Evolutionary conservation across 2,329 filamentous ascomycete species (phyloP).

Genomic region (Neophaeococcomyces aloes): DNA sequence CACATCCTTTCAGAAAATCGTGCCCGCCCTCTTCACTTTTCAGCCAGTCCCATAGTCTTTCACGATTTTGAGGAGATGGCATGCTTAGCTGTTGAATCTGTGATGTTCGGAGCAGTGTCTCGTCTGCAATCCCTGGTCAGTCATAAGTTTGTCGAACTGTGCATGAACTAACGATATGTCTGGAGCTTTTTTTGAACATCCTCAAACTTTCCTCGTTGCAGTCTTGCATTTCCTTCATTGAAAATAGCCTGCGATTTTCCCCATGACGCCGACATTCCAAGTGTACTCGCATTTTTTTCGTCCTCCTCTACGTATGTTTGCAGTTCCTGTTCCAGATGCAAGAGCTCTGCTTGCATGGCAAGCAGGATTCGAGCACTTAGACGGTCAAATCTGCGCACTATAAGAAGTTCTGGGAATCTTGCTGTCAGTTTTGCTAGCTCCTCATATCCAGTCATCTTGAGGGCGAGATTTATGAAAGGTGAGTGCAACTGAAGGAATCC

Average conservation of each 20-base stretch:
- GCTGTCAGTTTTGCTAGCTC: constrained; percentile 1
- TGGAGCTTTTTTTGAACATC: background rate
- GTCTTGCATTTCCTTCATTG: background rate
- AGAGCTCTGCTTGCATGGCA: constrained; percentile 1
- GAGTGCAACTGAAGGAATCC: too few species aligned
- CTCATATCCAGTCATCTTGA: constrained; percentile 3
- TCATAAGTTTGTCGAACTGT: too few species aligned
- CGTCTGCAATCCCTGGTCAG: too few species aligned
- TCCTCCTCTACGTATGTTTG: background rate
- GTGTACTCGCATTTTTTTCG: background rate
- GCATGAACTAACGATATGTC: background rate
- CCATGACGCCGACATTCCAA: too few species aligned
- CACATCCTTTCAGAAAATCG: too few species aligned
- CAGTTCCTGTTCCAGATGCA: constrained; percentile 1
- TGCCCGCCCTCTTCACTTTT: too few species aligned
- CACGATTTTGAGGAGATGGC: too few species aligned
- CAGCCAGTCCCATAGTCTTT: too few species aligned
- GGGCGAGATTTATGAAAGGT: too few species aligned
- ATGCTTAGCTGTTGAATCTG: too few species aligned
- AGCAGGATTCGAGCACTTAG: constrained; percentile 2
- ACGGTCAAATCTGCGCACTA: background rate
- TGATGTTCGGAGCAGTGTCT: too few species aligned
- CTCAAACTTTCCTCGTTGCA: background rate
- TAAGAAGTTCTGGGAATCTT: background rate
- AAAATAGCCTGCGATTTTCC: background rate